These are phyloP conservation scores for Eucalyptus microcorys DNA, from an alignment of 345 rosid species.

Conservation along the genomic window DNA sequence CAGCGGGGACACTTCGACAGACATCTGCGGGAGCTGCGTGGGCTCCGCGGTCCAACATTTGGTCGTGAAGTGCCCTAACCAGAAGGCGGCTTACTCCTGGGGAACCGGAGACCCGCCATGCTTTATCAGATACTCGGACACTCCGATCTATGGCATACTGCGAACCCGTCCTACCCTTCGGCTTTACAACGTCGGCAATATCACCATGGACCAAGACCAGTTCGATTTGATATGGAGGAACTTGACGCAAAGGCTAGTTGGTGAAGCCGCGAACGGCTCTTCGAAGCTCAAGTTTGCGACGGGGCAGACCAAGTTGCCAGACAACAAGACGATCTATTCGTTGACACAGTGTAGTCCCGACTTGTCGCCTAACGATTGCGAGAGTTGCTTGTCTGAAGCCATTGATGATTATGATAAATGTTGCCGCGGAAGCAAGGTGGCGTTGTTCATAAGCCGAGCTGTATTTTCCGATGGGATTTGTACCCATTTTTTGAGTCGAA, in stretches of 20 bases:
- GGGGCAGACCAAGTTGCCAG: slow-evolving; percentile 1
- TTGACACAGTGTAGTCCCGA: slow-evolving; percentile 57
- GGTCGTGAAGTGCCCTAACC: slow-evolving; percentile 10
- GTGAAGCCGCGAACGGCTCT: slow-evolving; percentile 9
- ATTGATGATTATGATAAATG: background rate
- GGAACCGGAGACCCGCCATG: slow-evolving; percentile 6
- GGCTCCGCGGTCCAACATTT: background rate
- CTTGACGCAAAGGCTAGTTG: slow-evolving; percentile 1
- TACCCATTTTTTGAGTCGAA: slow-evolving; percentile 18
- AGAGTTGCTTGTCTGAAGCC: slow-evolving; percentile 4
- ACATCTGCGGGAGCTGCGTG: slow-evolving; percentile 8
- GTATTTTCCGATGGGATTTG: slow-evolving; percentile 37
- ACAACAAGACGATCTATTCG: slow-evolving; percentile 5
- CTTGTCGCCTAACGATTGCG: slow-evolving; percentile 18
- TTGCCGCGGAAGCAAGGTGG: slow-evolving; percentile 29
- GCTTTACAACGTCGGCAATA: background rate
- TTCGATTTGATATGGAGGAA: slow-evolving; percentile 15
- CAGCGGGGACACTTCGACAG: slow-evolving; percentile 10
- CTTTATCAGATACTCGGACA: slow-evolving; percentile 19
- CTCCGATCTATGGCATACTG: slow-evolving; percentile 5
- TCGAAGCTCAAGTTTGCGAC: slow-evolving; percentile 18
- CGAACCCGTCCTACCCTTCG: background rate
- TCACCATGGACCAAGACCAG: background rate
- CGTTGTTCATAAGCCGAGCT: slow-evolving; percentile 20
- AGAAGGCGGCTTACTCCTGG: slow-evolving; percentile 20